phyloP scores from a whole-genome alignment of 768 basidiomycete genomes.

The Tylopilus cervinicoccineus region DNA sequence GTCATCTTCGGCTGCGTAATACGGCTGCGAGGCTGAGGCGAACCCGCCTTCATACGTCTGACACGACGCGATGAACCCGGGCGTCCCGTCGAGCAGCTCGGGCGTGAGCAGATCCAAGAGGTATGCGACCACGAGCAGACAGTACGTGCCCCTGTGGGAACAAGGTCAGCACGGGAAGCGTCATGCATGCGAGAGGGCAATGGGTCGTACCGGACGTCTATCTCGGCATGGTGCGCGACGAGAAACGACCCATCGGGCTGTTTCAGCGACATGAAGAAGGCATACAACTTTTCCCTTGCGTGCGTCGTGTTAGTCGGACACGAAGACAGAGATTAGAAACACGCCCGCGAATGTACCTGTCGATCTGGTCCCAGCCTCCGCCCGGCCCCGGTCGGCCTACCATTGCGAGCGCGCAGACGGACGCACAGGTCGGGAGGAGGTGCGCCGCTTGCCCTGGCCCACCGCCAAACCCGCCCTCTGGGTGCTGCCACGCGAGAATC shows the following conservation, averaged over 20 bases:
- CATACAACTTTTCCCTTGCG: conserved; percentile 67
- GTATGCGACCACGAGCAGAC: conserved; percentile 78
- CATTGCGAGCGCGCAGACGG: conserved; percentile 80
- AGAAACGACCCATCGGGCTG: conserved; percentile 91
- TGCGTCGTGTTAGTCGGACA: too few species aligned
- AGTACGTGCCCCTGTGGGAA: conserved; percentile 79
- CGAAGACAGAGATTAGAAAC: too few species aligned
- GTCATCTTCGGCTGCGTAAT: conserved; percentile 36
- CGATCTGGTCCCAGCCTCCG: conserved; percentile 84
- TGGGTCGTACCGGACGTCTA: conserved; percentile 75
- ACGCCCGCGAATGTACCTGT: conserved; percentile 73
- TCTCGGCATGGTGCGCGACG: conserved; percentile 83
- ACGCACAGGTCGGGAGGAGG: conserved; percentile 85
- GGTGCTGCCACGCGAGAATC: conserved; percentile 77
- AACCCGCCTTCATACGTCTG: conserved; percentile 99
- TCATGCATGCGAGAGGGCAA: background rate
- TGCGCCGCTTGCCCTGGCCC: conserved; percentile 88
- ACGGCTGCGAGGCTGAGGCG: conserved; percentile 72
- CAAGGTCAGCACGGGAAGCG: too few species aligned
- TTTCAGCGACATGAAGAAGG: conserved; percentile 90
- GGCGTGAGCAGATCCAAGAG: conserved; percentile 87
- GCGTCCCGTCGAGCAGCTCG: conserved; percentile 71
- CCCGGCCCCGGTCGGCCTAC: conserved; percentile 66
- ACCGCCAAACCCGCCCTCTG: conserved; percentile 86
- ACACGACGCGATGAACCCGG: conserved; percentile 80